These are phyloP conservation scores for Leptographium galeiforme DNA, from an alignment of 2,329 filamentous ascomycete species.

Conservation along the genomic window DNA sequence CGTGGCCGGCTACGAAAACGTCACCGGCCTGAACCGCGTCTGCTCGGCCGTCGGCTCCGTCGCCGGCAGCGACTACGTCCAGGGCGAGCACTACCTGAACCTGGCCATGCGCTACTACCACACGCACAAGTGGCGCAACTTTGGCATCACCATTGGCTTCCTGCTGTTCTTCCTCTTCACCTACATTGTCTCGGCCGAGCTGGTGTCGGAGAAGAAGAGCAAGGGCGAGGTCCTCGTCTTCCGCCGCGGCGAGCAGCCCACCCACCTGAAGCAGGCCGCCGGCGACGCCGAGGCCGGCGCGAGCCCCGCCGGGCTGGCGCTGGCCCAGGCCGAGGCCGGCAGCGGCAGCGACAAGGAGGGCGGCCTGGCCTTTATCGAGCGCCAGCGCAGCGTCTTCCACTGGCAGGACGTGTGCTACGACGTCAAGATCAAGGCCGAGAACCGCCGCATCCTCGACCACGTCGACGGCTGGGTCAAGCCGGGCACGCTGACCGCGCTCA, in stretches of 20 bases:
- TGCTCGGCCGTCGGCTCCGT: slow-evolving; percentile 48
- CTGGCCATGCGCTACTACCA: slow-evolving; percentile 42
- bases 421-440: slow-evolving; percentile 65
- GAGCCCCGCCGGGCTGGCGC: slow-evolving; percentile 29
- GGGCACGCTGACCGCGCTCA: slow-evolving; percentile 75
- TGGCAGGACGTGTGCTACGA: slow-evolving; percentile 74
- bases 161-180: slow-evolving; percentile 44
- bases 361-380: slow-evolving; percentile 30
- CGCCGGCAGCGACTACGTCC: slow-evolving; percentile 35
- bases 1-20: slow-evolving; percentile 23
- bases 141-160: slow-evolving; percentile 56
- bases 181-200: slow-evolving; percentile 54
- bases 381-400: slow-evolving; percentile 67
- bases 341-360: slow-evolving; percentile 20
- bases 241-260: slow-evolving; percentile 52
- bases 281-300: slow-evolving; percentile 43
- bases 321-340: slow-evolving; percentile 9
- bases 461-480: slow-evolving; percentile 92
- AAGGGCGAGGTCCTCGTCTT: slow-evolving; percentile 69
- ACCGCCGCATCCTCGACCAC: slow-evolving; percentile 67
- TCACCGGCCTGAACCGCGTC: slow-evolving; percentile 27
- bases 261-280: slow-evolving; percentile 44
- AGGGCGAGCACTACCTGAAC: slow-evolving; percentile 44
- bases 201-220: slow-evolving; percentile 52
- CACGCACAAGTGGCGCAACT: slow-evolving; percentile 54